Percentiles rank a stretch among this genome's conserved stretches.
Evolutionary conservation across 2,329 filamentous ascomycete genomes (phyloP).

Genomic region (Hyphodiscus sp.): DNA sequence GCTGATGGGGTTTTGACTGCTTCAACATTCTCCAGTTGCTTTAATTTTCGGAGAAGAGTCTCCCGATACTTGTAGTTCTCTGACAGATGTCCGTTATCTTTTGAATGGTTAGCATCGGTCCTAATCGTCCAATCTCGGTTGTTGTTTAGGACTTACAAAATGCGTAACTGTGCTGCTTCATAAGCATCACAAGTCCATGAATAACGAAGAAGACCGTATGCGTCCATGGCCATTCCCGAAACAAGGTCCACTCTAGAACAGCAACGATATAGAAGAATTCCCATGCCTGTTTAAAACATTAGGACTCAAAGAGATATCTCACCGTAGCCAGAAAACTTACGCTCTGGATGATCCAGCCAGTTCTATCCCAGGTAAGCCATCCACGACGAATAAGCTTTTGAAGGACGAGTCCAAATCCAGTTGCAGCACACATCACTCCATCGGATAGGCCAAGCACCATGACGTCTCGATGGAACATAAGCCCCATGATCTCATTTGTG

Average conservation of each 20-base stretch:
- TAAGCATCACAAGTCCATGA: constrained; percentile 68
- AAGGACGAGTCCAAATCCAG: constrained; percentile 57
- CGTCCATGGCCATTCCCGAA: constrained; percentile 76
- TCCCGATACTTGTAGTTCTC: constrained; percentile 47
- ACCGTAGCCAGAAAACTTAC: constrained; percentile 31
- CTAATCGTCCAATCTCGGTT: background rate
- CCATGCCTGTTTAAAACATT: constrained; percentile 48
- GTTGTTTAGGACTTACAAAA: constrained; percentile 40
- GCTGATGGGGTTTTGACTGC: constrained; percentile 39
- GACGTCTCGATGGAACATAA: constrained; percentile 57
- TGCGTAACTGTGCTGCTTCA: constrained; percentile 78
- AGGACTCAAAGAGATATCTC: background rate
- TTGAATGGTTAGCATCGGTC: constrained; percentile 1
- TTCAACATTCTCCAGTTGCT: constrained; percentile 49
- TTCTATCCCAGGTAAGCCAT: constrained; percentile 59
- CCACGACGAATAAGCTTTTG: constrained; percentile 54
- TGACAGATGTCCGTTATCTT: constrained; percentile 64
- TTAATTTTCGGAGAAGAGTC: constrained; percentile 42
- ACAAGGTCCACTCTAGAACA: constrained; percentile 59
- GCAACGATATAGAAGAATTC: constrained; percentile 56
- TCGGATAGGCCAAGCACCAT: constrained; percentile 55
- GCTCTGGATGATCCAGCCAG: constrained; percentile 70
- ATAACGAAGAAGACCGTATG: constrained; percentile 73
- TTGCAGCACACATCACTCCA: constrained; percentile 60
- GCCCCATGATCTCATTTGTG: constrained; percentile 62